Percentiles rank a stretch among this genome's conserved stretches.
These are phyloP conservation scores for Pulveroboletus sp. DNA, from an alignment of 768 basidiomycete genomes.

Conservation along the genomic window DNA sequence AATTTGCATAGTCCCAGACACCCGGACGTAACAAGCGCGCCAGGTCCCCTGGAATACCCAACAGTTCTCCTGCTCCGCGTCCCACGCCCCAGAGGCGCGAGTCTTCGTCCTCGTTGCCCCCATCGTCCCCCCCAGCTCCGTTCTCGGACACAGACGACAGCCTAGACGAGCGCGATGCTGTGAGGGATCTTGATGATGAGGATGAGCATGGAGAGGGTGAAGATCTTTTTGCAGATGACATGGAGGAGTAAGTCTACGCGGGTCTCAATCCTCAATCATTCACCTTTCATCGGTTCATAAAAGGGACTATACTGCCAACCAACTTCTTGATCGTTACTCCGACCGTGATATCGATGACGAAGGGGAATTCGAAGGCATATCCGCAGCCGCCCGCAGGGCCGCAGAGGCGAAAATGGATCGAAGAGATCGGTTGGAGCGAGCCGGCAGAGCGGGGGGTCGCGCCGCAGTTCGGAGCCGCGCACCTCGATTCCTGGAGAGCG, in stretches of 20 bases:
- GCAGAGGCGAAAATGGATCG: slow-evolving; percentile 87
- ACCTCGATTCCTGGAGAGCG: slow-evolving; percentile 83
- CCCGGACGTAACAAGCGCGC: slow-evolving; percentile 61
- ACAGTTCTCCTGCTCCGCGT: slow-evolving; percentile 42
- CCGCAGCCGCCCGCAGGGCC: slow-evolving; percentile 66
- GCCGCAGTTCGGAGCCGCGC: slow-evolving; percentile 77
- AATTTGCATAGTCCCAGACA: slow-evolving; percentile 34
- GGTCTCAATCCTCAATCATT: slow-evolving; percentile 4
- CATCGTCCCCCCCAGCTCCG: slow-evolving; percentile 76
- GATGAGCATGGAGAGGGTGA: slow-evolving; percentile 83
- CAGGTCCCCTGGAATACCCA: slow-evolving; percentile 50
- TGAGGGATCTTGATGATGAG: slow-evolving; percentile 63
- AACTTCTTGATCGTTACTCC: slow-evolving; percentile 81
- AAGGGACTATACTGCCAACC: slow-evolving; percentile 85
- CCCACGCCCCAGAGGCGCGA: slow-evolving; percentile 47
- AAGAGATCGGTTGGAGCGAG: slow-evolving; percentile 72
- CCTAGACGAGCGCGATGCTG: slow-evolving; percentile 63
- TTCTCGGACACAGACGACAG: slow-evolving; percentile 88
- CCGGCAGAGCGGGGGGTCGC: slow-evolving; percentile 64
- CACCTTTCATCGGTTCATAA: slow-evolving; percentile 1
- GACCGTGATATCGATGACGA: slow-evolving; percentile 85
- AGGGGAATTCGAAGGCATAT: slow-evolving; percentile 61
- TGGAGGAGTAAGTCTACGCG: slow-evolving; percentile 57
- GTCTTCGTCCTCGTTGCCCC: slow-evolving; percentile 75
- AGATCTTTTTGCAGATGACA: slow-evolving; percentile 83